Evolutionary conservation across 2,329 filamentous ascomycete species (phyloP).

Genomic region (Celoporthe dispersa): DNA sequence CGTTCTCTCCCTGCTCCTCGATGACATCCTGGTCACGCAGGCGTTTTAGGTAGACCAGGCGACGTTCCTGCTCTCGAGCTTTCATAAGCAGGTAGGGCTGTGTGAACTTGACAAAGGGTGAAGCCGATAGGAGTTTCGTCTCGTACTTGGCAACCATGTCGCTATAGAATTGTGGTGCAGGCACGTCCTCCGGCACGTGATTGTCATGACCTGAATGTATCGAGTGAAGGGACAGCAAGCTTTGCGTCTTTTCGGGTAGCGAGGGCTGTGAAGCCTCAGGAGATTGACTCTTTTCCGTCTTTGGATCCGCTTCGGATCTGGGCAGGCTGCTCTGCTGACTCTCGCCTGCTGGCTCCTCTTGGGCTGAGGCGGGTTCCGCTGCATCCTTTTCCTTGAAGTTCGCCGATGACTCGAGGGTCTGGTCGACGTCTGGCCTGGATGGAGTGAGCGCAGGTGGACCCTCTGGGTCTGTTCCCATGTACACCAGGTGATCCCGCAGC

Average conservation of each 20-base stretch:
- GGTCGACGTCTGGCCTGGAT: conserved; percentile 33
- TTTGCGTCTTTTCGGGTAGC: conserved; percentile 34
- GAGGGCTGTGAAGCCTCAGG: conserved; percentile 24
- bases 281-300: conserved; percentile 32
- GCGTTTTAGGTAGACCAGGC: conserved; percentile 79
- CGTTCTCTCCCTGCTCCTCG: conserved; percentile 60
- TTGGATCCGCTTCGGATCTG: conserved; percentile 28
- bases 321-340: conserved; percentile 34
- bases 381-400: conserved; percentile 20
- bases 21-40: conserved; percentile 76
- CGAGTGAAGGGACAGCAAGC: conserved; percentile 44
- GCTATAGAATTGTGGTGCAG: conserved; percentile 90
- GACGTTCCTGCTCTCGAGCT: conserved; percentile 86
- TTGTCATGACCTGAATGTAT: conserved; percentile 53
- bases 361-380: conserved; percentile 4
- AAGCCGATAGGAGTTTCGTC: conserved; percentile 91
- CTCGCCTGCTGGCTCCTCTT: conserved; percentile 27
- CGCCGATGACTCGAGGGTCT: conserved; percentile 21
- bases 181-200: conserved; percentile 74
- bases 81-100: conserved; percentile 93
- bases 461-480: conserved; percentile 63
- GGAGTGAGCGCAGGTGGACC: conserved; percentile 51
- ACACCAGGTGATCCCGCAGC: conserved; percentile 81
- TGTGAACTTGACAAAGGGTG: conserved; percentile 93
- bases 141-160: conserved; percentile 93